phyloP scores from a whole-genome alignment of 495 filamentous ascomycete genomes.

The Hypoxylon fragiforme region DNA sequence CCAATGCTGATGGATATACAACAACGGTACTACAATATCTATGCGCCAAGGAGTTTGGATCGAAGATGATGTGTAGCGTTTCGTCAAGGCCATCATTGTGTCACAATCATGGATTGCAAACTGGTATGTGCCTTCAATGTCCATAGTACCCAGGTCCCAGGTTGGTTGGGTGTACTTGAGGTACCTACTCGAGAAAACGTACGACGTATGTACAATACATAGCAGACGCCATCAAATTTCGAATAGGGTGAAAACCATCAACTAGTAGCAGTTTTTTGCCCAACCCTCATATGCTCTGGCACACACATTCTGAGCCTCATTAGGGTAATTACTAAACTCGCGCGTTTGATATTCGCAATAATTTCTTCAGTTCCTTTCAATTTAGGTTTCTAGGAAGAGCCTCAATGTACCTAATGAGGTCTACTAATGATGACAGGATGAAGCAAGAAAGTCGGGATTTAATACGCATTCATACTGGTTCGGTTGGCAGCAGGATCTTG shows the following conservation, averaged over 20 bases:
- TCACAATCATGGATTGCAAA: neutral
- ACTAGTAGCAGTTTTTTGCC: too few relatives aligned
- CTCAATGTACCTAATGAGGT: neutral
- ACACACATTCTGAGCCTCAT: constrained; percentile 5
- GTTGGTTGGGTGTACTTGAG: neutral
- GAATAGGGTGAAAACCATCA: too few relatives aligned
- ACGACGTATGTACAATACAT: too few relatives aligned
- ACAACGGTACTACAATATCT: neutral
- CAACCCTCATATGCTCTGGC: neutral
- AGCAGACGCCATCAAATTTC: too few relatives aligned
- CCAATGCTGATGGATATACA: too few relatives aligned
- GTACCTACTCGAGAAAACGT: neutral
- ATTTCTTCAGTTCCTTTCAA: neutral
- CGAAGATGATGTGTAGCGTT: neutral
- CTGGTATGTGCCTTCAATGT: neutral
- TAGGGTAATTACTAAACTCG: constrained; percentile 6
- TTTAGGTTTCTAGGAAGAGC: constrained; percentile 1
- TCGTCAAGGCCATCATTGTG: neutral
- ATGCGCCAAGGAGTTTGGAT: neutral
- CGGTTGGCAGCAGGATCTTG: constrained; percentile 29
- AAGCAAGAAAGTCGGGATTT: constrained; percentile 1
- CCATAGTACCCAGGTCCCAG: too few relatives aligned
- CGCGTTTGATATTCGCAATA: neutral
- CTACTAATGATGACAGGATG: neutral
- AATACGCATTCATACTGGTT: too few relatives aligned